These are phyloP conservation scores for Exophiala phaeomuriformis DNA, from an alignment of 2,329 filamentous ascomycete genomes.

Conservation along the genomic window DNA sequence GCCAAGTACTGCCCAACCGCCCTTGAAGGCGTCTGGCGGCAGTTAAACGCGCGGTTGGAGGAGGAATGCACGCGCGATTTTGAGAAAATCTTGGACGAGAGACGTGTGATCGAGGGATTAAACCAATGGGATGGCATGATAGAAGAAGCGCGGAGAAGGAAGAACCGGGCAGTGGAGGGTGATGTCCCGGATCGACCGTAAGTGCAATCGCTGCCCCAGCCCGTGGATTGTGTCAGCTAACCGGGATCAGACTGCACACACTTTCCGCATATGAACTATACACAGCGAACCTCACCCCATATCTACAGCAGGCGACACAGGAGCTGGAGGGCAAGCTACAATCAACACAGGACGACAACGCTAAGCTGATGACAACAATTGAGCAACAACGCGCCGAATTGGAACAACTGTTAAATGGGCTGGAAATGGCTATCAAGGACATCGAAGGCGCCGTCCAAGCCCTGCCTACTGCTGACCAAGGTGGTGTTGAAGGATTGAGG, in stretches of 20 bases:
- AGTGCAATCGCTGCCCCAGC: neutral
- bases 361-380: slow-evolving; percentile 46
- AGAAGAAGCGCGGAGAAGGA: slow-evolving; percentile 50
- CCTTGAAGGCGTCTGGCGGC: slow-evolving; percentile 51
- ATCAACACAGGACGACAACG: slow-evolving; percentile 47
- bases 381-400: slow-evolving; percentile 52
- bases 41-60: slow-evolving; percentile 53
- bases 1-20: slow-evolving; percentile 50
- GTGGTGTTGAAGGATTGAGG: slow-evolving; percentile 31
- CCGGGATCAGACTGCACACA: slow-evolving; percentile 45
- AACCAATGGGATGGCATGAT: slow-evolving; percentile 56
- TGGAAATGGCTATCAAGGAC: slow-evolving; percentile 52
- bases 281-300: slow-evolving; percentile 52
- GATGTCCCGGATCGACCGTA: slow-evolving; percentile 21
- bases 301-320: slow-evolving; percentile 45
- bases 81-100: slow-evolving; percentile 51
- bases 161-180: slow-evolving; percentile 33
- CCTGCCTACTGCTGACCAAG: slow-evolving; percentile 32
- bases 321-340: slow-evolving; percentile 46
- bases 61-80: slow-evolving; percentile 53
- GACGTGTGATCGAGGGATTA: slow-evolving; percentile 50
- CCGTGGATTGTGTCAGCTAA: slow-evolving; percentile 3
- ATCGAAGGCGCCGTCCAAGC: slow-evolving; percentile 46
- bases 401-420: slow-evolving; percentile 45
- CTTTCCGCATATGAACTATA: slow-evolving; percentile 51